Conservation (phyloP, 371 early-diverging fungal genomes). For the Sporodiniella umbellata region DNA sequence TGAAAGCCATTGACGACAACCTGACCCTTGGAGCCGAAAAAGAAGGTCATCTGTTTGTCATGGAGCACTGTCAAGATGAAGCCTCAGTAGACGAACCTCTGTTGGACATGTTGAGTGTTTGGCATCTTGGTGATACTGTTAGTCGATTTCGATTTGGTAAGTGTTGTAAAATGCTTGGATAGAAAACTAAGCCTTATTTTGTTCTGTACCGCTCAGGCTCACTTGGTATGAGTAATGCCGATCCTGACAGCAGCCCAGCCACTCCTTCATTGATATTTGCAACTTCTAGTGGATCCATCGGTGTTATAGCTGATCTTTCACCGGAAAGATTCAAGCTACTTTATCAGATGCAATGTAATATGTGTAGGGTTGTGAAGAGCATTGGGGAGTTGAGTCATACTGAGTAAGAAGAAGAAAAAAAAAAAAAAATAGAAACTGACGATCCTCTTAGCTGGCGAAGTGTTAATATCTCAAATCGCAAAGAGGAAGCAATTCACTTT, state of each 20-base stretch:
- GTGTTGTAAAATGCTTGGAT: too few relatives aligned
- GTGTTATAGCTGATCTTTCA: constrained; percentile 72
- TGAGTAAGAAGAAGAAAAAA: constrained; percentile 54
- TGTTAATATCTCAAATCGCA: constrained; percentile 56
- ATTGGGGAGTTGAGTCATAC: constrained; percentile 66
- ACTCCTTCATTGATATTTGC: constrained; percentile 66
- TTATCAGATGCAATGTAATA: constrained; percentile 67
- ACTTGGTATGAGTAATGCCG: constrained; percentile 67
- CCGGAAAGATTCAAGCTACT: constrained; percentile 62
- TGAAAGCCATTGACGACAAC: constrained; percentile 60
- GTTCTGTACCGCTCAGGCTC: constrained; percentile 48
- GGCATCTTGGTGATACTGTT: constrained; percentile 84
- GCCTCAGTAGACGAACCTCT: constrained; percentile 48
- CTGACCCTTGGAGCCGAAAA: constrained; percentile 63
- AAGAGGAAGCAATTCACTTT: constrained; percentile 57
- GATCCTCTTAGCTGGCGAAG: constrained; percentile 61
- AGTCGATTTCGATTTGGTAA: constrained; percentile 75
- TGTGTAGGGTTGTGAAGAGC: constrained; percentile 59
- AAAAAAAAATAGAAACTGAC: not conserved
- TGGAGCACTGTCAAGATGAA: constrained; percentile 46
- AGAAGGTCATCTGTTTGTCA: constrained; percentile 62
- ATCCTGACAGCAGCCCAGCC: constrained; percentile 51
- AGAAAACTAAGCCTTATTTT: too few relatives aligned
- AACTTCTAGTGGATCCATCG: constrained; percentile 79
- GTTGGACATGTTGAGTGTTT: constrained; percentile 66